These are phyloP conservation scores for Gardenia jasminoides DNA, from an alignment of 257 asterid species.

Conservation along the genomic window DNA sequence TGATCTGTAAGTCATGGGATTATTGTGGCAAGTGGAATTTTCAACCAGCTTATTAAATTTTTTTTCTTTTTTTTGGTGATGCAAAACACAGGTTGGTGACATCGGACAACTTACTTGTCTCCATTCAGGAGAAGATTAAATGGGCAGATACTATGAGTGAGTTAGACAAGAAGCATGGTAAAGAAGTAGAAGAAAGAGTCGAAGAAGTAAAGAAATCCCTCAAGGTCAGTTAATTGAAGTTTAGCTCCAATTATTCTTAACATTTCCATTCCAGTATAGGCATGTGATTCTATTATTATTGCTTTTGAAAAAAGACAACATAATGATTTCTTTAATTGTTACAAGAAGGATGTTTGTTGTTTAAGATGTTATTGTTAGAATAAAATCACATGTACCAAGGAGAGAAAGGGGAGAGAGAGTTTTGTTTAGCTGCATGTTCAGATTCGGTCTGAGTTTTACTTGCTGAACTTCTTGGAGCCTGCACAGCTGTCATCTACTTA, in stretches of 20 bases:
- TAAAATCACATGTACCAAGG: background rate
- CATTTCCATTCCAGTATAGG: background rate
- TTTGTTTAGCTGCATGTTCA: background rate
- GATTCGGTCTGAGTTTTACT: background rate
- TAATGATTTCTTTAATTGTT: background rate
- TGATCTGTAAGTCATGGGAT: background rate
- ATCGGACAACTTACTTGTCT: constrained; percentile 77
- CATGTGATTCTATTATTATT: background rate
- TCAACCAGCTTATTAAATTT: constrained; percentile 11
- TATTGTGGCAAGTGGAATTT: background rate
- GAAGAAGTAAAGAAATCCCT: constrained; percentile 77
- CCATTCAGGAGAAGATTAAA: constrained; percentile 94
- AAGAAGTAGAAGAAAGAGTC: constrained; percentile 73
- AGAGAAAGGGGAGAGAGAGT: background rate
- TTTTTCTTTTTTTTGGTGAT: constrained; percentile 4
- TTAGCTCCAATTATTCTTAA: background rate
- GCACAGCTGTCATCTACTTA: background rate
- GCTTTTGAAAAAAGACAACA: background rate
- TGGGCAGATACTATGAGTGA: constrained; percentile 96
- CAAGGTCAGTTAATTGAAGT: constrained; percentile 66
- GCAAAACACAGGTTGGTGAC: constrained; percentile 61
- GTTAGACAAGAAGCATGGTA: constrained; percentile 68
- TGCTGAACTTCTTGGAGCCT: background rate
- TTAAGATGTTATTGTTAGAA: background rate
- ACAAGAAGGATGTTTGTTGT: background rate